phyloP scores from a whole-genome alignment of 2,329 filamentous ascomycete species.

The Scleromitrula shiraiana region DNA sequence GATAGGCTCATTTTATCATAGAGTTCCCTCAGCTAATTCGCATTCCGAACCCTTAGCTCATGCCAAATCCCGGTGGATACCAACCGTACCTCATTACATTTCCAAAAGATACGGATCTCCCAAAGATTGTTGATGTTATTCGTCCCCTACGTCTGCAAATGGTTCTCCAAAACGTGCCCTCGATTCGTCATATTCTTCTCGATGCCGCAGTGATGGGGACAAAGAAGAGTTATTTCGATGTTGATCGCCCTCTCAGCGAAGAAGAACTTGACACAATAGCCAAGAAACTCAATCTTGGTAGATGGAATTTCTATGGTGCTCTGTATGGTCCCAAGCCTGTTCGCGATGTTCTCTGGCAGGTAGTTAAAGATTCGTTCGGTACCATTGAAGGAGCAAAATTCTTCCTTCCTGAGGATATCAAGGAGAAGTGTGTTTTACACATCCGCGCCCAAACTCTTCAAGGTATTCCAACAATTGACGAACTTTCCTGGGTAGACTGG shows the following conservation, averaged over 20 bases:
- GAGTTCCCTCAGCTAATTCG: not conserved
- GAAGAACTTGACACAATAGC: constrained; percentile 35
- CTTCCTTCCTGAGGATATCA: constrained; percentile 24
- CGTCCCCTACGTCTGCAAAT: constrained; percentile 35
- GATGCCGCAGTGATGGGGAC: constrained; percentile 32
- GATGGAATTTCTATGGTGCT: constrained; percentile 42
- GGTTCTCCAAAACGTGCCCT: constrained; percentile 35
- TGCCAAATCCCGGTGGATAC: constrained; percentile 44
- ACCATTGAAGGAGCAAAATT: constrained; percentile 29
- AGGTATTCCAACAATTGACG: constrained; percentile 24
- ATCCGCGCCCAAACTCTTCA: constrained; percentile 28
- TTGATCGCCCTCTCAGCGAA: constrained; percentile 31
- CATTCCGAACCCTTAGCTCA: constrained; percentile 31
- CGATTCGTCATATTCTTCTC: constrained; percentile 25
- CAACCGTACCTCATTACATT: constrained; percentile 39
- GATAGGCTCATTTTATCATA: not conserved
- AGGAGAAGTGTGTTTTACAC: constrained; percentile 22
- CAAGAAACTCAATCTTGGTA: constrained; percentile 34
- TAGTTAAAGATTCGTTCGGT: constrained; percentile 24
- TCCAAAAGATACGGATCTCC: constrained; percentile 27
- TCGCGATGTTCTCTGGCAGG: constrained; percentile 29
- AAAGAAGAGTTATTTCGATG: constrained; percentile 29
- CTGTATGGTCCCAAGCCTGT: constrained; percentile 31
- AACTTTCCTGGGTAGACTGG: constrained; percentile 41
- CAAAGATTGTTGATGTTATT: constrained; percentile 36